These are phyloP conservation scores for Vitis labrusca DNA, from an alignment of 164 flowering plant species.

Conservation along the genomic window DNA sequence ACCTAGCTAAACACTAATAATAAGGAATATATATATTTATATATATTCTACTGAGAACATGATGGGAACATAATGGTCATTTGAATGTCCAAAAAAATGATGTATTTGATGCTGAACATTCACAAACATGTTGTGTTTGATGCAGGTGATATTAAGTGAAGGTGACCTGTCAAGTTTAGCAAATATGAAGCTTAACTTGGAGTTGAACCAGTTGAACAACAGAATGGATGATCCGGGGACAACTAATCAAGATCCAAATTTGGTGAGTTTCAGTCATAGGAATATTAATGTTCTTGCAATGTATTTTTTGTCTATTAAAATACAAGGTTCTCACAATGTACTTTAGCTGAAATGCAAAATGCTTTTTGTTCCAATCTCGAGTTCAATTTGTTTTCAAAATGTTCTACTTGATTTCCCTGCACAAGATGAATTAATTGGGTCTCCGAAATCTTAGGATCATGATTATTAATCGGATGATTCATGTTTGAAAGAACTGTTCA, in stretches of 20 bases:
- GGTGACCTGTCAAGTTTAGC: conserved; percentile 76
- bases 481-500: too few relatives aligned
- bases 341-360: not conserved
- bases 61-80: too few relatives aligned
- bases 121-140: not conserved
- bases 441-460: too few relatives aligned
- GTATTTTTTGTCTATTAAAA: not conserved
- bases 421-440: too few relatives aligned
- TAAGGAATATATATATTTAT: too few relatives aligned
- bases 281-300: not conserved
- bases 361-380: not conserved
- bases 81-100: too few relatives aligned
- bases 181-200: conserved; percentile 80
- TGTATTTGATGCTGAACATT: too few relatives aligned
- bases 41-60: too few relatives aligned
- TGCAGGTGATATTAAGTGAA: conserved; percentile 84
- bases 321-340: too few relatives aligned
- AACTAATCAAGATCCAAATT: conserved; percentile 13
- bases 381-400: not conserved
- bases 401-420: too few relatives aligned
- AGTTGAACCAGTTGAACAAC: conserved; percentile 47
- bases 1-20: too few relatives aligned
- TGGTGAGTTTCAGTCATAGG: conserved; percentile 29
- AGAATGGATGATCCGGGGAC: conserved; percentile 16
- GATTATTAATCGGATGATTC: too few relatives aligned